Percentiles rank a stretch among this genome's conserved stretches.
Evolutionary conservation across 2,329 filamentous ascomycete genomes (phyloP).

Genomic region (Paecilomyces fulvus): DNA sequence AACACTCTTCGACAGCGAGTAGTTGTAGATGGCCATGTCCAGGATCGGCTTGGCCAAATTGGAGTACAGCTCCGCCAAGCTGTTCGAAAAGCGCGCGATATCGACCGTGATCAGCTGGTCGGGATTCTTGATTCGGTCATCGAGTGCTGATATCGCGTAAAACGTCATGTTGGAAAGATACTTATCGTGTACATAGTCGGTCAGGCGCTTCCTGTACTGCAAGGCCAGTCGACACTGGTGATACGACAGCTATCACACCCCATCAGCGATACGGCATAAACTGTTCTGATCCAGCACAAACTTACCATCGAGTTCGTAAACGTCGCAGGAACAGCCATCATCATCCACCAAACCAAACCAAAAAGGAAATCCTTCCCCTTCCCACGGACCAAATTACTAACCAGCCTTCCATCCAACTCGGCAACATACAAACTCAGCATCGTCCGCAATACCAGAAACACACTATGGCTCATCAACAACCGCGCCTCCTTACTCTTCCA

Average conservation of each 20-base stretch:
- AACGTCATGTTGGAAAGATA: slow-evolving; percentile 98
- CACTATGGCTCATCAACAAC: slow-evolving; percentile 78
- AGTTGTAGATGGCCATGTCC: slow-evolving; percentile 96
- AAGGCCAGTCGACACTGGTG: slow-evolving; percentile 92
- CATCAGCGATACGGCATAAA: slow-evolving; percentile 4
- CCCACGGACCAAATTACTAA: slow-evolving; percentile 85
- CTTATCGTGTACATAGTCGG: slow-evolving; percentile 89
- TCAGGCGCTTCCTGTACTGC: slow-evolving; percentile 85
- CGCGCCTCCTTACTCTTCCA: slow-evolving; percentile 83
- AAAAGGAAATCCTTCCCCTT: slow-evolving; percentile 83
- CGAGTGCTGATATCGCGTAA: slow-evolving; percentile 88
- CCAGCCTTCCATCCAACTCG: slow-evolving; percentile 86
- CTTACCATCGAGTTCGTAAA: slow-evolving; percentile 97
- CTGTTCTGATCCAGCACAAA: slow-evolving; percentile 3
- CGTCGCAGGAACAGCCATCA: slow-evolving; percentile 88
- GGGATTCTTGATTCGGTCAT: slow-evolving; percentile 96
- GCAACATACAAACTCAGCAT: slow-evolving; percentile 93
- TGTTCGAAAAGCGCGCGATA: slow-evolving; percentile 92
- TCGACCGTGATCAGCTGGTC: slow-evolving; percentile 97
- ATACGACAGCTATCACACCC: slow-evolving; percentile 65
- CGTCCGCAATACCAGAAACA: slow-evolving; percentile 85
- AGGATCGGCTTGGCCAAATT: slow-evolving; percentile 91
- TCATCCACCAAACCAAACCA: slow-evolving; percentile 95
- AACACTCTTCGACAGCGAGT: slow-evolving; percentile 86
- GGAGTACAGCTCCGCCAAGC: slow-evolving; percentile 87